Conservation (phyloP, 164 flowering plant species). For the Vitis vinifera region DNA sequence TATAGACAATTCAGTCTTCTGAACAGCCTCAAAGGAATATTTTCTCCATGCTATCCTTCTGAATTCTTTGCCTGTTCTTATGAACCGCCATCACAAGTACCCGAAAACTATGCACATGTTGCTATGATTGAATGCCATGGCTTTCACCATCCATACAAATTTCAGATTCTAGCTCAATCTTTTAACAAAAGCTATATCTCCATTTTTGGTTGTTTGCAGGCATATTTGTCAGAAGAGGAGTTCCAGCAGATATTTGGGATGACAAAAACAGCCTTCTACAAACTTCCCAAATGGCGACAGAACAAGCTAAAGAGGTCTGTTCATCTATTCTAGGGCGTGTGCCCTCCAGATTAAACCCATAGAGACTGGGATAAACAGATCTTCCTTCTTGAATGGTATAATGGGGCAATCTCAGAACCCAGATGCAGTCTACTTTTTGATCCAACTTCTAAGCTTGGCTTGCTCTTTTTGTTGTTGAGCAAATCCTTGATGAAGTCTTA, state of each 20-base stretch:
- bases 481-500: too few species aligned
- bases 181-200: background rate
- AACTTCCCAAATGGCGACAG: slow-evolving; percentile 74
- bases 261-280: slow-evolving; percentile 53
- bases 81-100: background rate
- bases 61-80: background rate
- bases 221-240: slow-evolving; percentile 60
- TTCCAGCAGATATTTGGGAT: slow-evolving; percentile 65
- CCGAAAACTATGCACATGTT: background rate
- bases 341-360: slow-evolving; percentile 10
- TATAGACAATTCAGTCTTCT: background rate
- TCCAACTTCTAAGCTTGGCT: too few species aligned
- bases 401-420: too few species aligned
- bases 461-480: too few species aligned
- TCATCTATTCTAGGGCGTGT: slow-evolving; percentile 45
- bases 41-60: background rate
- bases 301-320: slow-evolving; percentile 63
- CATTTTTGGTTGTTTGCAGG: slow-evolving; percentile 29
- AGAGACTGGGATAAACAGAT: too few species aligned
- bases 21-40: background rate
- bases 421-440: too few species aligned
- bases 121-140: background rate
- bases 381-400: too few species aligned
- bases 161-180: background rate
- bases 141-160: background rate